These are phyloP conservation scores for Sugiyamaella pinicola DNA, from an alignment of 1,139 yeast genomes.

Conservation along the genomic window DNA sequence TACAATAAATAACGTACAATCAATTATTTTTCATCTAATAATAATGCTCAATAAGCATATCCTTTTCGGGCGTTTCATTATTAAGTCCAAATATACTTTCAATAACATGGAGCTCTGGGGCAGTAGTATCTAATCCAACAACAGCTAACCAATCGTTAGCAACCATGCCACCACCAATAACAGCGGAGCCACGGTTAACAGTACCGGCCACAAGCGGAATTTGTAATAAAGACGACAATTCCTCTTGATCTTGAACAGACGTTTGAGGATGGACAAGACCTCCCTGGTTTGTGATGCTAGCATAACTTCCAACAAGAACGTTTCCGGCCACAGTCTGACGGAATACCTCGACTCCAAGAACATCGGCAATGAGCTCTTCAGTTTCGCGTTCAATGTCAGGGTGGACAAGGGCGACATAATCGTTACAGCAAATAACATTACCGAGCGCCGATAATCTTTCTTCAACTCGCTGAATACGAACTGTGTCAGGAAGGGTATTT, in stretches of 20 bases:
- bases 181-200: slow-evolving; percentile 95
- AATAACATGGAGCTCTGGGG: slow-evolving; percentile 95
- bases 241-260: slow-evolving; percentile 96
- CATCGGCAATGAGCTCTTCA: slow-evolving; percentile 97
- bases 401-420: slow-evolving; percentile 97
- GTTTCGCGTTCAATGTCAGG: slow-evolving; percentile 99
- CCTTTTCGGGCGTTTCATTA: slow-evolving; percentile 46
- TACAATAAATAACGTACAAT: slow-evolving; percentile 16
- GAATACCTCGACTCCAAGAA: slow-evolving; percentile 98
- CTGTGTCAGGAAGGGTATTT: slow-evolving; percentile 95
- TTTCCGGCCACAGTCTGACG: slow-evolving; percentile 99
- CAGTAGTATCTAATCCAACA: slow-evolving; percentile 95
- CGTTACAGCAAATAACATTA: slow-evolving; percentile 97
- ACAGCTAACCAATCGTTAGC: slow-evolving; percentile 99
- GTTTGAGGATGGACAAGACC: slow-evolving; percentile 99
- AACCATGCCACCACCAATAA: slow-evolving; percentile 98
- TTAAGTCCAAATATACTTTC: slow-evolving; percentile 78
- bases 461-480: slow-evolving; percentile 96
- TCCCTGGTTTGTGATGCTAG: slow-evolving; percentile 94
- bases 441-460: slow-evolving; percentile 97
- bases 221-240: slow-evolving; percentile 89
- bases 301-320: slow-evolving; percentile 95
- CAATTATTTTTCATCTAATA: slow-evolving; percentile 32
- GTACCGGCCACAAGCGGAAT: slow-evolving; percentile 99
- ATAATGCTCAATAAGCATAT: slow-evolving; percentile 46